Percentiles rank a stretch among this genome's conserved stretches.
Conservation (phyloP, 768 basidiomycete species). For the Suillus weaverae region DNA sequence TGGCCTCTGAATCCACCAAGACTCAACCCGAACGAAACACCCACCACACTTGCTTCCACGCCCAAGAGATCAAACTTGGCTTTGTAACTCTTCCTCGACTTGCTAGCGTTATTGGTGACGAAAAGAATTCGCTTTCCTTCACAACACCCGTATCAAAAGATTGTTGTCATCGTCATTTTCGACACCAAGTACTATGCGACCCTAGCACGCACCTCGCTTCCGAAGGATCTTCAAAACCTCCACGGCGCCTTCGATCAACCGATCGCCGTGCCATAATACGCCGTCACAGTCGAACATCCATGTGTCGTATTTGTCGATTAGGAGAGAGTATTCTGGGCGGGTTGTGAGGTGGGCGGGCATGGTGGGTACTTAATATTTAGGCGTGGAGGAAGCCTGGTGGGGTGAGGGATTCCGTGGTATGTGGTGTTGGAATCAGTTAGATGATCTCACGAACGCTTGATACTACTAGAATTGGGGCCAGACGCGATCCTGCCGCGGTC, state of each 20-base stretch:
- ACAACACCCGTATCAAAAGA: not conserved
- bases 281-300: slow-evolving; percentile 98
- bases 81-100: slow-evolving; percentile 87
- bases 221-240: slow-evolving; percentile 76
- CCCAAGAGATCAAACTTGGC: slow-evolving; percentile 89
- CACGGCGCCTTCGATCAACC: slow-evolving; percentile 72
- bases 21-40: slow-evolving; percentile 24
- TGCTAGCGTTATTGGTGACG: slow-evolving; percentile 97
- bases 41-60: slow-evolving; percentile 79
- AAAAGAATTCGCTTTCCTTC: slow-evolving; percentile 83
- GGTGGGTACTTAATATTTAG: not conserved
- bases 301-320: slow-evolving; percentile 77
- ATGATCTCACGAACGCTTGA: no score
- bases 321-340: slow-evolving; percentile 44
- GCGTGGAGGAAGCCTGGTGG: not conserved
- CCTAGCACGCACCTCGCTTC: slow-evolving; percentile 43
- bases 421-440: no score
- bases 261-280: slow-evolving; percentile 88
- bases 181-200: not conserved
- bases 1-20: not conserved
- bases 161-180: not conserved
- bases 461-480: no score
- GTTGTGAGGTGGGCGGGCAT: slow-evolving; percentile 33
- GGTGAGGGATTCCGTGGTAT: not conserved
- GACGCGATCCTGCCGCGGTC: no score